Base-by-base conservation (phyloP, 371 early-diverging fungal genomes). In the Capillidium heterosporum region DNA sequence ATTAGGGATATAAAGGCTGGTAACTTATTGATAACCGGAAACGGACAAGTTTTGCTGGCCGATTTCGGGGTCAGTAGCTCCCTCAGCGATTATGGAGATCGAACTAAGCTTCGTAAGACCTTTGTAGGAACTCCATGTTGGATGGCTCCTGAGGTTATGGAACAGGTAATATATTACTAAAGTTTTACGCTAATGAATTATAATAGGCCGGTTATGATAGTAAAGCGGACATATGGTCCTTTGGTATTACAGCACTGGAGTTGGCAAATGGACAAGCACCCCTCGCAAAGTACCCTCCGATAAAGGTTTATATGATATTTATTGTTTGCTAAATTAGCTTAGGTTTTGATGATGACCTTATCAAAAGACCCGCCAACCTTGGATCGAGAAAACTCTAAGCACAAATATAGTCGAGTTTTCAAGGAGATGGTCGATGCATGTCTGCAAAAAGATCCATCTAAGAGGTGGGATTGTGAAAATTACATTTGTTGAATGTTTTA, bases 101-200 rank as follows among this genome's bases (percentile, higher is more conserved):
- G 82, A 31, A 72, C 71, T 56, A 82, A 80, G 21, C 64, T 77
- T 63, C 65, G 92, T 60, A 87, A 84, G 69, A 91, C 92, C 0
- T 91, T 91, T 80, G 91, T 89, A 13, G 91, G 89, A 17, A 88
- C 88, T 57, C 89, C 89, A 17, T 89, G 89, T 60, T 88, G 87
- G 89, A 93, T 93, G 87, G 91, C 90, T 10, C 86, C 86, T 13
- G 86, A 77, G 58, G 70, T 72, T 27, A 73, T 75, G 74, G 70
- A 71, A 39, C 76, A 62, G 58, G 63, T 64, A 48, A 52, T 35
- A 48, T 32, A 21, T 13, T 43, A 35, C 15, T 17, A n/a, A 32
- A 11, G 7, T 48, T 35, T 54, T 28, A 17, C n/a, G 17, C 27
- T 29, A 35, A n/a, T 41, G 32, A 23, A 3, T 8, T 23, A 42